Conservation (phyloP, 345 rosid species). For the Abelmoschus esculentus region DNA sequence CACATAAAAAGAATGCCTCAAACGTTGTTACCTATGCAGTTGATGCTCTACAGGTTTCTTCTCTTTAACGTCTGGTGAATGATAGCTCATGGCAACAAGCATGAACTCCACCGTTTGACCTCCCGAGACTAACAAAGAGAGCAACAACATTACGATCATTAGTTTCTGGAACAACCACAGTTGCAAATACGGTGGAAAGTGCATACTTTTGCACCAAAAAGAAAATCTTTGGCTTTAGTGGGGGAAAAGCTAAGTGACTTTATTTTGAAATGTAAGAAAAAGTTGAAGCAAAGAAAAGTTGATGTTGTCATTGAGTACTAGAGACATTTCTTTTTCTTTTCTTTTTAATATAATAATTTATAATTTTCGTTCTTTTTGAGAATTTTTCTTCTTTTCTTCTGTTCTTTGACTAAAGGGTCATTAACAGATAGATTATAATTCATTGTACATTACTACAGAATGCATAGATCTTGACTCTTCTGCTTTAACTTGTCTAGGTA, state of each 20-base stretch:
- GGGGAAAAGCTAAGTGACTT: background rate
- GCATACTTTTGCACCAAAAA: slow-evolving; percentile 12
- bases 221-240: background rate
- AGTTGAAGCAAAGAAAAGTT: slow-evolving; percentile 7
- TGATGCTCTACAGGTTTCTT: background rate
- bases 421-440: background rate
- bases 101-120: slow-evolving; percentile 18
- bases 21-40: no score
- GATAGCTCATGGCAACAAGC: slow-evolving; percentile 2
- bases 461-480: slow-evolving; percentile 27
- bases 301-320: slow-evolving; percentile 24
- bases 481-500: slow-evolving; percentile 21
- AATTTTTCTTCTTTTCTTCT: slow-evolving; percentile 25
- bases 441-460: background rate
- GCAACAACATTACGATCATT: slow-evolving; percentile 16
- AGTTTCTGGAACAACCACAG: slow-evolving; percentile 18
- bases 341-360: background rate
- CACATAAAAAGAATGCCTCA: no score
- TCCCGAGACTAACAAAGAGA: slow-evolving; percentile 26
- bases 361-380: slow-evolving; percentile 22
- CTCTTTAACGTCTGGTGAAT: slow-evolving; percentile 9
- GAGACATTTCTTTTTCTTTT: slow-evolving; percentile 28
- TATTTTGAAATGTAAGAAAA: slow-evolving; percentile 23
- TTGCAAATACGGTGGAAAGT: background rate
- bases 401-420: slow-evolving; percentile 29